A percentile compares a stretch with the other conserved stretches of the same genome.
Evolutionary conservation across 768 basidiomycete species (phyloP).

Genomic region (Tricholoma saponaceum): DNA sequence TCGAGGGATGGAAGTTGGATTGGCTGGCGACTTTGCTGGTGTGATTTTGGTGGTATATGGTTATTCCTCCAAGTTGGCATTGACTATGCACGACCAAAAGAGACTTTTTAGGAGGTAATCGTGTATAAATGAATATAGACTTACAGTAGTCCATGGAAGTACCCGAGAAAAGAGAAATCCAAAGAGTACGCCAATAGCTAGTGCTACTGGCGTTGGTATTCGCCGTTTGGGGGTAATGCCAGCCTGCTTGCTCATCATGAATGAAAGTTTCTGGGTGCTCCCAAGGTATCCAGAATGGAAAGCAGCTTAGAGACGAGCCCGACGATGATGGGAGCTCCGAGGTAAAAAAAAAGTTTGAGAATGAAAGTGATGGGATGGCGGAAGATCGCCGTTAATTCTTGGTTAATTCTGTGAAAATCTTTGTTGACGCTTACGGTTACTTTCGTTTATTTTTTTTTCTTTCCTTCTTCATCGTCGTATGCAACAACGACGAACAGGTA

Average conservation of each 20-base stretch:
- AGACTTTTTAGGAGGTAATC: conserved; percentile 1
- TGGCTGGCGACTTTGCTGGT: conserved; percentile 54
- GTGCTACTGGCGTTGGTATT: conserved; percentile 50
- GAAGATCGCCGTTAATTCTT: neutral
- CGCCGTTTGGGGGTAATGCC: conserved; percentile 31
- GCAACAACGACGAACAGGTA: conserved; percentile 60
- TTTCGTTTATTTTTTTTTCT: conserved; percentile 8
- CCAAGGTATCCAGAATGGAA: neutral
- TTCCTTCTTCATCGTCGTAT: conserved; percentile 29
- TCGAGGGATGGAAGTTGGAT: conserved; percentile 75
- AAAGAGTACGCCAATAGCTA: conserved; percentile 58
- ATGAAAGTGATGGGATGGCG: conserved; percentile 5
- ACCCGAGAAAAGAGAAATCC: conserved; percentile 56
- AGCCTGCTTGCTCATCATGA: conserved; percentile 10
- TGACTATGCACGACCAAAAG: conserved; percentile 13
- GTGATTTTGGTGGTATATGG: conserved; percentile 45
- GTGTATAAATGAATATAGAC: conserved; percentile 3
- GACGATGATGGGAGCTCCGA: neutral
- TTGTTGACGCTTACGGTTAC: conserved; percentile 19
- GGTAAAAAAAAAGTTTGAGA: neutral
- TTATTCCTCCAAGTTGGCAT: conserved; percentile 52
- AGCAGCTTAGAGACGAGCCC: neutral
- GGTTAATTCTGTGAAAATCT: neutral
- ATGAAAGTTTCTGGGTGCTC: neutral
- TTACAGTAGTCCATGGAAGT: conserved; percentile 41